Conservation (phyloP, 2,329 filamentous ascomycete genomes). For the Claviceps purpurea region DNA sequence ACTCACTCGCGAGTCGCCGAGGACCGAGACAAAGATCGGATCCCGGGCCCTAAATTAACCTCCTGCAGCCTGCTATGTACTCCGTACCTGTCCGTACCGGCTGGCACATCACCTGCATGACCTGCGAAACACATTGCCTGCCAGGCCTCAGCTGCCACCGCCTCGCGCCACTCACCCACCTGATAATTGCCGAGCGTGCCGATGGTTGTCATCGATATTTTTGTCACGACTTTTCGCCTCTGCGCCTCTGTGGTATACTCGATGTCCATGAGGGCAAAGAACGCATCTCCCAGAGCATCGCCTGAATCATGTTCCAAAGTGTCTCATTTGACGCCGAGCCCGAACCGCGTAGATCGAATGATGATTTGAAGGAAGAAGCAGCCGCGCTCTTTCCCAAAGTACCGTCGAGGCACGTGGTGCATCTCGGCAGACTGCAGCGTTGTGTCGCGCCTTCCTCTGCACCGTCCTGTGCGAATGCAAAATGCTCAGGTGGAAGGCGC, state of each 20-base stretch:
- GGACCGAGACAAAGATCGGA: no score
- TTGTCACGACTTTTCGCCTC: neutral
- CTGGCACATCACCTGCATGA: neutral
- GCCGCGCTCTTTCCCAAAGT: neutral
- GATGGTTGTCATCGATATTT: neutral
- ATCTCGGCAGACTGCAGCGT: neutral
- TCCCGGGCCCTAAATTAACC: no score
- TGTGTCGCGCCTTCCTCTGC: neutral
- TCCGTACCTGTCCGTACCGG: neutral
- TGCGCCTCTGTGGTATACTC: no score
- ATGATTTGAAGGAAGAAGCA: no score
- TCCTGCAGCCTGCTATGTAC: no score
- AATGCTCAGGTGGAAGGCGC: neutral
- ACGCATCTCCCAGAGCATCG: no score
- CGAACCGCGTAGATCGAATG: no score
- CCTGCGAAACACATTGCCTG: neutral
- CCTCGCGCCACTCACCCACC: conserved; percentile 1
- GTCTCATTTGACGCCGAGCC: no score
- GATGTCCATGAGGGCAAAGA: no score
- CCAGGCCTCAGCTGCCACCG: neutral
- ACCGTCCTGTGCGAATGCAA: neutral
- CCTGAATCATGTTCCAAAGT: no score
- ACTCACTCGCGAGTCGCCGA: no score
- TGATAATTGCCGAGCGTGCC: neutral
- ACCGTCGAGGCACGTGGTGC: neutral